Base-by-base conservation (phyloP, 345 rosid species). In the Triadica sebifera region DNA sequence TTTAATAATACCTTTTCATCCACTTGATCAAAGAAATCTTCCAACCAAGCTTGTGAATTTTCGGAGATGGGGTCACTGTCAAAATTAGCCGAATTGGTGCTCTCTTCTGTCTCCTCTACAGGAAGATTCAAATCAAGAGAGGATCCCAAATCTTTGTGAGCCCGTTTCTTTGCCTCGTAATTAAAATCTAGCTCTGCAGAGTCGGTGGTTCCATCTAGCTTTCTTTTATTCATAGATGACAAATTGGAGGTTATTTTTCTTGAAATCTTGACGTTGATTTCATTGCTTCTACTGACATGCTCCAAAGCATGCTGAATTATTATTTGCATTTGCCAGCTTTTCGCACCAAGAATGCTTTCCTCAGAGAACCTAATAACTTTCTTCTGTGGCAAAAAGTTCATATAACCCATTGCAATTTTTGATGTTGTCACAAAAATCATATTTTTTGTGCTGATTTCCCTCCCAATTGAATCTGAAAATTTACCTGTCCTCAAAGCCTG, bases 111-210 rank as follows among this genome's bases (percentile, higher is more conserved):
- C 65, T 84, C 89, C 65, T 84, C 87, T 63, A 87, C 79, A 4
- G 92, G 89, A 65, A 92, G 86, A 79, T 92, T 92, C 67, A 92
- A 81, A 72, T 92, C 96, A 17, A 90, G 81, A 76, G 45, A 71
- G 50, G 87, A 81, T 76, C 86, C 83, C 22, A 65, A 75, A 39
- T 65, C 67, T 71, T 85, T 84, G 59, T 62, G 58, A 7, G 76
- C 83, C 72, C 75, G 82, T 49, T 75, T 70, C 56, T 65, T 74
- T 66, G 69, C 67, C 71, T 74, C 76, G 3, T 59, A 17, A 12
- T 16, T 17, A 45, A 49, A 38, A 50, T 78, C 63, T 60, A 59
- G 34, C 57, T 71, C 78, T 1, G 13, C 25, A 10, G 57, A 66
- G 43, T 69, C 64, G 22, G 19, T 17, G 57, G 37, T 50, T 55